Evolutionary conservation across 257 asterid genomes (phyloP).

Genomic region (Paraleonurus japonicus): DNA sequence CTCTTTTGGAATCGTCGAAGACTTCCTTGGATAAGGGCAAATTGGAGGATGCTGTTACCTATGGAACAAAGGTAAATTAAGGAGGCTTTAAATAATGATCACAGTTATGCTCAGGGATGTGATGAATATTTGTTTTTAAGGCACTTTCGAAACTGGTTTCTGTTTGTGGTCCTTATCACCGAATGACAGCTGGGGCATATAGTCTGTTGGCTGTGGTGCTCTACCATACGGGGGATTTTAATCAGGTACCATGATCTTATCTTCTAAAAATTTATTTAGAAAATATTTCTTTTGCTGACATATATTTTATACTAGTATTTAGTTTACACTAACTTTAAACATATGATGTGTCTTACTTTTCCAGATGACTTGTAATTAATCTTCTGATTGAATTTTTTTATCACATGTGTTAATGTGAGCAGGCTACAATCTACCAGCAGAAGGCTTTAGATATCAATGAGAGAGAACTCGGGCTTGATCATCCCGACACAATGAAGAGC

Average conservation of each 20-base stretch:
- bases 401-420: conserved; percentile 20
- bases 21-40: conserved; percentile 82
- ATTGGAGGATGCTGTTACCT: conserved; percentile 78
- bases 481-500: conserved; percentile 92
- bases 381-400: conserved; percentile 18
- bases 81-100: not conserved
- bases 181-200: conserved; percentile 86
- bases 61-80: conserved; percentile 67
- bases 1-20: conserved; percentile 73
- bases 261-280: not conserved
- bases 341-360: not conserved
- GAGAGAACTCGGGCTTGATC: conserved; percentile 85
- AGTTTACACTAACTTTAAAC: not conserved
- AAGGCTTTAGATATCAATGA: conserved; percentile 83
- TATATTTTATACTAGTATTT: not conserved
- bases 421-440: conserved; percentile 87
- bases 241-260: conserved; percentile 53
- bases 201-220: conserved; percentile 85
- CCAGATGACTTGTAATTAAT: conserved; percentile 4
- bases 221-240: conserved; percentile 82
- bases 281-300: not conserved
- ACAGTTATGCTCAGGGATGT: conserved; percentile 3
- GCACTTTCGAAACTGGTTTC: conserved; percentile 69
- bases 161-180: conserved; percentile 90
- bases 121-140: conserved; percentile 37